Evolutionary conservation across 352 stramenopile genomes (phyloP), one percentile per base, ranked within the genome.

Genomic region (Pythium apleroticum): DNA sequence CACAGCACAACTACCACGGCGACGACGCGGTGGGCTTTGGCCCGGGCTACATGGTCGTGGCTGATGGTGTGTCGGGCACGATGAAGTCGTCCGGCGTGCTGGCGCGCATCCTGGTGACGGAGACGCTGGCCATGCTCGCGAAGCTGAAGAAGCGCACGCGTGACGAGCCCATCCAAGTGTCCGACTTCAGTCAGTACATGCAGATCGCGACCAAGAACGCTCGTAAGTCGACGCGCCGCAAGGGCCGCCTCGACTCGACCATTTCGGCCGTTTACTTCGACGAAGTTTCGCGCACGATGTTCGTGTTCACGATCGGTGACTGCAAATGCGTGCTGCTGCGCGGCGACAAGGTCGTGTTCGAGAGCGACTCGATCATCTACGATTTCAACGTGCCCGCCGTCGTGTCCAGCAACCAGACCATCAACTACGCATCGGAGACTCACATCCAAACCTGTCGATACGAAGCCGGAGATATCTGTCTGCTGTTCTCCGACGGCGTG

Each of bases 321-420:
- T 96, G 87, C 77, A 96, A 96, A 69, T 93, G 85, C 66, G 82
- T 94, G 25, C 69, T 96, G 12, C 72, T 94, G 62, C 86, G 87
- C 20, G 66, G 70, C 35, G 69, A 68, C 60, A 73, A 68, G 49
- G 75, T 96, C 53, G 76, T 94, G 52, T 96, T 94, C 53, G 87
- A 96, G 65, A 94, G 85, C 63, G 87, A 96, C 69, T 93, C 87
- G 20, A 92, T 94, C 59, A 90, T 96, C 62, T 96, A 96, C 78
- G 87, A 94, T 68, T 96, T 96, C 73, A 96, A 96, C 65, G 88
- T 96, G 20, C 88, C 88, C 0, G 88, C 88, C 0, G 88, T 96
- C 33, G 88, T 96, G 9, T 93, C 84, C 17, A 96, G 80, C 65
- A 91, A 94, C 68, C 79, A 93, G 62, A 66, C 84, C 7, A 93